These are phyloP conservation scores for Fulvia fulva DNA, from an alignment of 2,329 filamentous ascomycete genomes.

Conservation along the genomic window DNA sequence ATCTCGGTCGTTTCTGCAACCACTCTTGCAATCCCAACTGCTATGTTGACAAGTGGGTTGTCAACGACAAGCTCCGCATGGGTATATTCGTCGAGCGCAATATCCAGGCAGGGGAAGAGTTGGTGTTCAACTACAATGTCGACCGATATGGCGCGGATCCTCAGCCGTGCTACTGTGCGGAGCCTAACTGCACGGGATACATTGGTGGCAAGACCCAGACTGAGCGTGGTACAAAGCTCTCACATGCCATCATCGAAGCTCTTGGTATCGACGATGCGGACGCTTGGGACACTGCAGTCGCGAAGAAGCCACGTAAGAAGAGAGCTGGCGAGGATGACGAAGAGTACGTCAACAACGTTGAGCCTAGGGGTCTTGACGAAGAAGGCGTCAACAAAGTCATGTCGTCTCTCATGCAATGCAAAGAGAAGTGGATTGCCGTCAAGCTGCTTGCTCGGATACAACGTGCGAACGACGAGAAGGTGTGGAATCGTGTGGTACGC, in stretches of 20 bases:
- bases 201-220: conserved; percentile 98
- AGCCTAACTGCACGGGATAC: conserved; percentile 90
- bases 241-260: conserved; percentile 84
- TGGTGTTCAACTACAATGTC: conserved; percentile 99
- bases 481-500: conserved; percentile 82
- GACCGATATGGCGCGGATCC: conserved; percentile 96
- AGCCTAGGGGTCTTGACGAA: conserved; percentile 74
- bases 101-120: conserved; percentile 83
- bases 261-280: conserved; percentile 91
- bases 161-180: conserved; percentile 93
- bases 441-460: conserved; percentile 89
- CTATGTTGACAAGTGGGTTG: conserved; percentile 99
- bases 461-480: conserved; percentile 77
- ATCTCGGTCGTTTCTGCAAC: conserved; percentile 95
- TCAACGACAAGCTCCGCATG: conserved; percentile 96
- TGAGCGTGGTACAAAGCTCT: conserved; percentile 87
- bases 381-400: conserved; percentile 89
- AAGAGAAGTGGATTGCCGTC: conserved; percentile 98
- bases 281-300: conserved; percentile 83
- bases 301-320: conserved; percentile 90
- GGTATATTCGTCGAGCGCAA: conserved; percentile 89
- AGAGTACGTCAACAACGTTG: conserved; percentile 87
- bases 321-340: conserved; percentile 87
- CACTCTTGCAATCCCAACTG: conserved; percentile 99
- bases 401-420: conserved; percentile 94